Evolutionary conservation across 1,284 basidiomycete species (phyloP), one percentile per base, ranked within the genome.

Genomic region (Austroboletus novae-zelandiae): DNA sequence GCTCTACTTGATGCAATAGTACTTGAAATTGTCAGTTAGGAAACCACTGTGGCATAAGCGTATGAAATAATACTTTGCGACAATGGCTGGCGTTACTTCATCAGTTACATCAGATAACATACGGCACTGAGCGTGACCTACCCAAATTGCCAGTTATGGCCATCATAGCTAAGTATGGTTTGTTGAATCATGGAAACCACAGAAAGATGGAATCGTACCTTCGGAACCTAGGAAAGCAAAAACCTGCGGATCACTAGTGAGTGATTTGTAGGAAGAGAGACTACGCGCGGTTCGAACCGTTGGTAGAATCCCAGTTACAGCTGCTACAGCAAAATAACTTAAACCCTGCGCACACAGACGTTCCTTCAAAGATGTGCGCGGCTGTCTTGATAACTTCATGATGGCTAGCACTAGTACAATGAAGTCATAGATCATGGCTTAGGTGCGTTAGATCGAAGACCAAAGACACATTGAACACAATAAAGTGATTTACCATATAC

Each of bases 381-480:
- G 25, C 15, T 52, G 45, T 29, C 11, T 53, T 9, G 52, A 56
- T 4, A 64, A 27, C 20, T 56, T 59, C 32, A 47, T 29, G 8
- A 57, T 18, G n/a, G 54, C 54, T 27, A 64, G 18, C 18, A 54
- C 6, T 18, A 64, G 40, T 3, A 65, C 52, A 2, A 57, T 9
- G 23, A 62, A 31, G 46, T 67, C 63, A n/a, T 54, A 58, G 6
- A 34, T 42, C 34, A 50, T 58, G 20, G 53, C 62, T 64, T 30
- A 2, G 29, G 25, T 5, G 31, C 5, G 47, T 35, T 2, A 7
- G 15, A 40, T 51, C 50, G 18, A 42, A 41, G 10, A 11, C 9
- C 9, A 10, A 10, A 9, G 2, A 5, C 5, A 25, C 6, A 9
- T 10, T 23, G 3, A 37, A 36, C 1, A 20, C 4, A 27, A 41